Base-by-base conservation (phyloP, 495 filamentous ascomycete species). In the Glutinoglossum americanum region DNA sequence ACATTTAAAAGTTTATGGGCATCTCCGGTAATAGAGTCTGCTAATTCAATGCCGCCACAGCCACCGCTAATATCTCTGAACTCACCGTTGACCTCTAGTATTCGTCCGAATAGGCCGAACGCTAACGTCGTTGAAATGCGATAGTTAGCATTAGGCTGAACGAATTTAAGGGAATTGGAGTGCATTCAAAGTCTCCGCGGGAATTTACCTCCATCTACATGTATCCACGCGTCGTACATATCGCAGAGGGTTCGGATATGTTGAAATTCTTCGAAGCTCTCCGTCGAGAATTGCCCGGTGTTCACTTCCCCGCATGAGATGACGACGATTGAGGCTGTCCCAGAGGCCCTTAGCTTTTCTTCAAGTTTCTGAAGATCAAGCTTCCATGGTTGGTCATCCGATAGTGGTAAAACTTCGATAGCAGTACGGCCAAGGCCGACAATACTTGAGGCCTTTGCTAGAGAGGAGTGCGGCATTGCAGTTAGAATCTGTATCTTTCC, bases 1-100 rank as follows among this genome's bases (percentile, higher is more conserved):
- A 94, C 88, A 61, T 96, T 96, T n/a, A 97, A 74, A 6, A 95
- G 69, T 64, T 96, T 95, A 66, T 97, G 90, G 1, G 76, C 85
- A 62, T 97, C 90, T 0, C 83, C 83, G 0, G 84, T 78, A 35
- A 97, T 84, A 35, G 86, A 93, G 65, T 97, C 88, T 1, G 82
- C 87, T 17, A 89, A 71, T 57, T 94, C 85, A n/a, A 94, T 64
- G 1, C 85, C 86, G 8, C 76, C 75, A 1, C 72, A 74, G 6
- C 73, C 74, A 9, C 71, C 64, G 28, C 68, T 74, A 28, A 90
- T 73, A 0, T 66, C 59, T 0, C 70, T 63, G 64, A 84, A 88
- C 58, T 87, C 79, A 70, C 70, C 11, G 47, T 57, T 8, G 68
- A 63, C 1, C 30, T 78, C 75, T 0, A 92, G 69, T 1, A 79